Evolutionary conservation across 1,284 basidiomycete genomes (phyloP).

Genomic region (Schizophyllum commune): DNA sequence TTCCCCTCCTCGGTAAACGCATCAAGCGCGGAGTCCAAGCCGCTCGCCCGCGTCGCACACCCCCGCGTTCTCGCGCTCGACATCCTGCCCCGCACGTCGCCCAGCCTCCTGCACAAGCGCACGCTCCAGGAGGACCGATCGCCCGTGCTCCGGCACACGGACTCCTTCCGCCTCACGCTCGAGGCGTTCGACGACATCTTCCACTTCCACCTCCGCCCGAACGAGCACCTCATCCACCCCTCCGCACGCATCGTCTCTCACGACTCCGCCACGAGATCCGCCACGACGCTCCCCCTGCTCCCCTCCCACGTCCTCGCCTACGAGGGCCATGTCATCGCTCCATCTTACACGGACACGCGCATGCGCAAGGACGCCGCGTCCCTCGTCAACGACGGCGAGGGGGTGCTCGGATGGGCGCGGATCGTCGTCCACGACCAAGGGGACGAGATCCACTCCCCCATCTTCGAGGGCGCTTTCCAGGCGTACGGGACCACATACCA

Average conservation of each 20-base stretch:
- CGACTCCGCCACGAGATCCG: conserved; percentile 38
- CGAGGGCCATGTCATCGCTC: conserved; percentile 60
- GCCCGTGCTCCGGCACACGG: conserved; percentile 45
- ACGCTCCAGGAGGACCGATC: conserved; percentile 24
- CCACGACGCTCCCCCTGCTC: conserved; percentile 43
- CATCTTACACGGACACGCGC: conserved; percentile 38
- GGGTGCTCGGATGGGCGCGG: conserved; percentile 61
- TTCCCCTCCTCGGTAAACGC: conserved; percentile 25
- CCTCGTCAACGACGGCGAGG: conserved; percentile 5
- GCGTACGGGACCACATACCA: conserved; percentile 65
- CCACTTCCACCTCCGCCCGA: conserved; percentile 65
- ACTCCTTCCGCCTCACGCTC: conserved; percentile 58
- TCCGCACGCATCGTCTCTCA: conserved; percentile 57
- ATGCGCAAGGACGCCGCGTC: conserved; percentile 51
- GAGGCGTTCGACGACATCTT: conserved; percentile 57
- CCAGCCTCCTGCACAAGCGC: conserved; percentile 28
- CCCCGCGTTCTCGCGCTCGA: conserved; percentile 54
- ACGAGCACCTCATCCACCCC: conserved; percentile 70
- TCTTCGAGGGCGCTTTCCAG: conserved; percentile 75
- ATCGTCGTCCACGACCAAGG: conserved; percentile 67
- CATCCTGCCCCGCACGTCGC: conserved; percentile 50
- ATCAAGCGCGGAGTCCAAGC: conserved; percentile 43
- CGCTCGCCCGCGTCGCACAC: conserved; percentile 49
- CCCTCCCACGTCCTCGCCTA: conserved; percentile 55
- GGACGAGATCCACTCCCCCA: conserved; percentile 35